phyloP scores from a whole-genome alignment of 164 flowering plant species.

The Kingdonia uniflora region DNA sequence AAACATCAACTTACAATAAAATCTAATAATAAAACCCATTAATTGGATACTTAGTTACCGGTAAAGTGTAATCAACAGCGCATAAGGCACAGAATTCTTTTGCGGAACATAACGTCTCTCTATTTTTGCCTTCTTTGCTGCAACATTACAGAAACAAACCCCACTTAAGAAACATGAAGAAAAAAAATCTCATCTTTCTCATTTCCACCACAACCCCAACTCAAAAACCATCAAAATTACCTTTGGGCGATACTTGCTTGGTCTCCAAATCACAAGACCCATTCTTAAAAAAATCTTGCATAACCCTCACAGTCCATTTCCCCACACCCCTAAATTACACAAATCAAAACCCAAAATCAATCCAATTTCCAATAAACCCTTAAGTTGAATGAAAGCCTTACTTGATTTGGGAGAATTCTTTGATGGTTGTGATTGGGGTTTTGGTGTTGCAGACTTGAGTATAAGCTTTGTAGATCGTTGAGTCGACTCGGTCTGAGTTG shows the following conservation, averaged over 20 bases:
- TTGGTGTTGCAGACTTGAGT: slow-evolving; percentile 41
- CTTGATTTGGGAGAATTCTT: slow-evolving; percentile 66
- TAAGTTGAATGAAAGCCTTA: slow-evolving; percentile 10
- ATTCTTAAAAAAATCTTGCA: slow-evolving; percentile 52
- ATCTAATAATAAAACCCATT: neutral
- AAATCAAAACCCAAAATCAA: neutral
- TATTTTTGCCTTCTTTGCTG: slow-evolving; percentile 51
- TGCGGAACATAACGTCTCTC: slow-evolving; percentile 64
- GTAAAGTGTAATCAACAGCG: slow-evolving; percentile 69
- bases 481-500: slow-evolving; percentile 36
- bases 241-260: slow-evolving; percentile 19
- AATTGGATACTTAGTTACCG: too few relatives aligned
- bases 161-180: neutral
- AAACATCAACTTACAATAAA: neutral
- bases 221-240: neutral
- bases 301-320: slow-evolving; percentile 62
- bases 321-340: slow-evolving; percentile 75
- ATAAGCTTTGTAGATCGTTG: slow-evolving; percentile 47
- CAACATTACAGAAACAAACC: slow-evolving; percentile 5
- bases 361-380: neutral
- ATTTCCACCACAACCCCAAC: neutral
- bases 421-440: slow-evolving; percentile 42
- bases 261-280: slow-evolving; percentile 30
- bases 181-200: neutral
- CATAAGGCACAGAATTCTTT: slow-evolving; percentile 86